Percentiles rank a stretch among this genome's conserved stretches.
phyloP scores from a whole-genome alignment of 2,329 filamentous ascomycete genomes.

The Aspergillus sp. region DNA sequence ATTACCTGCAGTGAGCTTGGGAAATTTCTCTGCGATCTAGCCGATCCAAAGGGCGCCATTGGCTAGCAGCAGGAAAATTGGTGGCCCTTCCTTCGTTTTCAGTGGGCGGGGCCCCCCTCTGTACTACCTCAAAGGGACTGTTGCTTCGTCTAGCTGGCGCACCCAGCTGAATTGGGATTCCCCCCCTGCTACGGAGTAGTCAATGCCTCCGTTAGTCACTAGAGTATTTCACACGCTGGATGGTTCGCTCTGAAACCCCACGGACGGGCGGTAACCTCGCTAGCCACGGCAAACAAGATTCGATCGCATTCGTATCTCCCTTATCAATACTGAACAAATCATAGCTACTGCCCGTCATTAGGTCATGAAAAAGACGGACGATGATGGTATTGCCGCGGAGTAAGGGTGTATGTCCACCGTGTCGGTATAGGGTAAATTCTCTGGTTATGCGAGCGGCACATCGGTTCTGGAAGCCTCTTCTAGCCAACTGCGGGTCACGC shows the following conservation, averaged over 20 bases:
- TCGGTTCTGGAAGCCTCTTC: slow-evolving; percentile 12
- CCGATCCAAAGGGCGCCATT: slow-evolving; percentile 9
- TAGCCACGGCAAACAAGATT: neutral
- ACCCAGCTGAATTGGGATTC: neutral
- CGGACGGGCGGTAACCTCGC: neutral
- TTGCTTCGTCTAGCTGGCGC: neutral
- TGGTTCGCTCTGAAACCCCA: slow-evolving; percentile 3
- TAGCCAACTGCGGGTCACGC: slow-evolving; percentile 10
- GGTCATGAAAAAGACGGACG: too few relatives aligned
- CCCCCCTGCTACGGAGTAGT: neutral
- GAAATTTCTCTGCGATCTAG: slow-evolving; percentile 11
- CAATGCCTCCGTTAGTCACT: neutral
- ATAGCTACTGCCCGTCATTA: neutral
- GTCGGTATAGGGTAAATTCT: too few relatives aligned
- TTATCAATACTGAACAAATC: neutral
- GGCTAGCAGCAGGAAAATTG: neutral
- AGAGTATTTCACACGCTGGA: neutral
- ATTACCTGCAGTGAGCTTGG: slow-evolving; percentile 20
- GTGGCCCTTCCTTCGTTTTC: neutral
- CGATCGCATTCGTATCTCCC: neutral
- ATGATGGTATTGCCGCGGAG: too few relatives aligned
- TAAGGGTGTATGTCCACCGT: too few relatives aligned
- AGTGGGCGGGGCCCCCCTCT: neutral
- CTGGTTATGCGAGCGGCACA: neutral
- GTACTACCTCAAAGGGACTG: neutral